Evolutionary conservation across 805 yeast species (phyloP).

Genomic region (Cyberlindnera americana): DNA sequence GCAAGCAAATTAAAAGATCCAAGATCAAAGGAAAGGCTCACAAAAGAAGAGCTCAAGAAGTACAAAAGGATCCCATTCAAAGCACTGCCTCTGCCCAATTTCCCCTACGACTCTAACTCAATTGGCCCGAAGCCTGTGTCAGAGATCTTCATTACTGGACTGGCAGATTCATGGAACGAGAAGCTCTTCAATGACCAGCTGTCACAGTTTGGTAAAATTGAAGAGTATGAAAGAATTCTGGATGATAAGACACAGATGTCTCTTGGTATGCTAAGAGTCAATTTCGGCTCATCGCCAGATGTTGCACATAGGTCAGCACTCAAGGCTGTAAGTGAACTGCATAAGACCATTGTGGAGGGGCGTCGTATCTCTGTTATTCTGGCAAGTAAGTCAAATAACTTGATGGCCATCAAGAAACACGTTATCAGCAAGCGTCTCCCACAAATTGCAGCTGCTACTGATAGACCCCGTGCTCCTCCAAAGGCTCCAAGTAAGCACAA

Average conservation of each 20-base stretch:
- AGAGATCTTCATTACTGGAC: conserved; percentile 67
- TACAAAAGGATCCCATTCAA: conserved; percentile 41
- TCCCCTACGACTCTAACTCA: conserved; percentile 60
- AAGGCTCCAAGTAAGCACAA: neutral
- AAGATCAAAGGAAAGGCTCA: conserved; percentile 25
- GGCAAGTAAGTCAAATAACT: neutral
- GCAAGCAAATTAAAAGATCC: conserved; percentile 38
- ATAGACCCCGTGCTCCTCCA: neutral
- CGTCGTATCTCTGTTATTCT: conserved; percentile 45
- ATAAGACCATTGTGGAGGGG: conserved; percentile 48
- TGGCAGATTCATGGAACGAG: conserved; percentile 52
- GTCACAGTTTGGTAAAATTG: conserved; percentile 55
- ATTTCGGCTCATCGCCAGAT: conserved; percentile 52
- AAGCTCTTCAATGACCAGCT: conserved; percentile 44
- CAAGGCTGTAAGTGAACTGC: conserved; percentile 39
- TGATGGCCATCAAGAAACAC: neutral
- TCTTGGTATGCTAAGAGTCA: conserved; percentile 63
- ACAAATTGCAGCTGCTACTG: neutral
- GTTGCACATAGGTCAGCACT: conserved; percentile 46
- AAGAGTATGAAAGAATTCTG: conserved; percentile 52
- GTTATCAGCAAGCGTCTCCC: neutral
- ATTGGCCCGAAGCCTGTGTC: conserved; percentile 70
- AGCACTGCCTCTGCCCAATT: conserved; percentile 36
- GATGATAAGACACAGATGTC: conserved; percentile 80
- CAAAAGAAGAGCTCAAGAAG: conserved; percentile 24